phyloP scores from a whole-genome alignment of 441 rosid genomes.

The Corymbia citriodora region DNA sequence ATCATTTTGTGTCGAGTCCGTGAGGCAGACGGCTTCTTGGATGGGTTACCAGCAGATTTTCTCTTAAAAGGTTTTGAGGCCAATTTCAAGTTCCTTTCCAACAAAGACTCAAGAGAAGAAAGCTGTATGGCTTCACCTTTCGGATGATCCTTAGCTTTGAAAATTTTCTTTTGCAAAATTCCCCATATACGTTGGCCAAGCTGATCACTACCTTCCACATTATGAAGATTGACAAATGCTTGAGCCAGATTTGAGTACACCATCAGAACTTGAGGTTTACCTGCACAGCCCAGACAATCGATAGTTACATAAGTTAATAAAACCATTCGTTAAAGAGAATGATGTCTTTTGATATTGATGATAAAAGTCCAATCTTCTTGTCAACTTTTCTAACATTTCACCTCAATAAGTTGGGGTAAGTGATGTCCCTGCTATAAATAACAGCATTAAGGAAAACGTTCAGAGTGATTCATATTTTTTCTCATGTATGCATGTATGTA shows the following conservation, averaged over 20 bases:
- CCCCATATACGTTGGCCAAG: constrained; percentile 91
- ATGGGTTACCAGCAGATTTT: constrained; percentile 46
- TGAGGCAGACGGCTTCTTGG: constrained; percentile 71
- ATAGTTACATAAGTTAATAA: not conserved
- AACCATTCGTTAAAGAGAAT: not conserved
- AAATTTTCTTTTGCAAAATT: constrained; percentile 79
- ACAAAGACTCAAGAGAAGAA: constrained; percentile 46
- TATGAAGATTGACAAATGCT: constrained; percentile 66
- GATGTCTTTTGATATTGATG: not conserved
- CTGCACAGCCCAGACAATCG: constrained; percentile 25
- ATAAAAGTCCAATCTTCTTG: not conserved
- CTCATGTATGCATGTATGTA: not conserved
- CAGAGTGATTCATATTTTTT: not conserved
- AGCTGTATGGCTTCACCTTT: constrained; percentile 46
- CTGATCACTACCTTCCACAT: constrained; percentile 79
- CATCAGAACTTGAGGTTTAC: constrained; percentile 71
- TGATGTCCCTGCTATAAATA: not conserved
- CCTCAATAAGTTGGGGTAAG: not conserved
- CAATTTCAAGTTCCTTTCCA: constrained; percentile 75
- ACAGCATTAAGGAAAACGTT: not conserved
- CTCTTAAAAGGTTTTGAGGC: constrained; percentile 92
- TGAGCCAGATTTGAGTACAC: constrained; percentile 72
- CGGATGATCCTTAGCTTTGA: constrained; percentile 76
- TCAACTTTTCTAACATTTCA: not conserved
- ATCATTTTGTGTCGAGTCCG: constrained; percentile 71